Conservation (phyloP, 441 rosid species). For the Aleurites moluccanus region DNA sequence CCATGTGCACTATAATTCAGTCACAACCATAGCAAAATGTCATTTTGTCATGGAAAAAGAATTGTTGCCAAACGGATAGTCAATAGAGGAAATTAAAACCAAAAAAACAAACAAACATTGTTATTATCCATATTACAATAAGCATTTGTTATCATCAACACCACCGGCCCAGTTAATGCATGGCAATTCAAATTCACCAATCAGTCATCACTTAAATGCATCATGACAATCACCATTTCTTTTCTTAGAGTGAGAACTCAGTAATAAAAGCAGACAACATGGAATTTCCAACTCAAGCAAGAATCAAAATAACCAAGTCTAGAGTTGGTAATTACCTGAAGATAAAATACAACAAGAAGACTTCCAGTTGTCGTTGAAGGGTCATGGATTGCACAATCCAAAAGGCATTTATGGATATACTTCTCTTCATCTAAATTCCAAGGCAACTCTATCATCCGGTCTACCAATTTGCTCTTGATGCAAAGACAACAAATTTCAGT, state of each 20-base stretch:
- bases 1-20: background rate
- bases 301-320: slow-evolving; percentile 10
- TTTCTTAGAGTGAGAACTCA: background rate
- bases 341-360: slow-evolving; percentile 82
- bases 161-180: background rate
- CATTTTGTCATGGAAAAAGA: background rate
- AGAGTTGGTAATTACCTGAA: slow-evolving; percentile 60
- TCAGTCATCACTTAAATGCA: background rate
- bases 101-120: background rate
- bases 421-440: slow-evolving; percentile 91
- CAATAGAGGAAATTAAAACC: background rate
- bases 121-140: background rate
- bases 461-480: slow-evolving; percentile 76
- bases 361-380: slow-evolving; percentile 73
- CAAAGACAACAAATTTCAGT: slow-evolving; percentile 89
- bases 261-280: background rate
- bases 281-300: background rate
- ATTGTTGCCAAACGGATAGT: background rate
- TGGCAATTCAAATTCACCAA: background rate
- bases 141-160: too few relatives aligned
- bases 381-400: slow-evolving; percentile 69
- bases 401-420: slow-evolving; percentile 66
- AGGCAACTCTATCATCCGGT: slow-evolving; percentile 84
- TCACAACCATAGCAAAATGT: background rate
- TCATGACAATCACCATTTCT: slow-evolving; percentile 1